Conservation (phyloP, 2,329 filamentous ascomycete genomes). For the Ophiostoma ulmi region DNA sequence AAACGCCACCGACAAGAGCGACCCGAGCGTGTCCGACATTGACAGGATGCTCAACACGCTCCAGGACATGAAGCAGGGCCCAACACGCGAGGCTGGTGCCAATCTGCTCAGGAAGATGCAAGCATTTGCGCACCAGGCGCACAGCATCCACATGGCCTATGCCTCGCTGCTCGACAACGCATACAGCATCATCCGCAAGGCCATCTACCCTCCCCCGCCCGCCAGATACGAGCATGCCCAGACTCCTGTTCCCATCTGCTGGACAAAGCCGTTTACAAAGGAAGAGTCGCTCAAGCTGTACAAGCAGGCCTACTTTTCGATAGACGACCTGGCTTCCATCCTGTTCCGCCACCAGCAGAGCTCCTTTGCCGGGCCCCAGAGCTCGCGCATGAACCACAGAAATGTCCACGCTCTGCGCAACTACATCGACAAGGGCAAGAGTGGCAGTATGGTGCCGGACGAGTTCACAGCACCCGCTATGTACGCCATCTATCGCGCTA, state of each 20-base stretch:
- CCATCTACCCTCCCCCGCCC: slow-evolving; percentile 1
- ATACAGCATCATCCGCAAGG: slow-evolving; percentile 23
- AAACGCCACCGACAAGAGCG: neutral
- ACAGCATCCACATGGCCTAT: slow-evolving; percentile 45
- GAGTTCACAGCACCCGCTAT: slow-evolving; percentile 47
- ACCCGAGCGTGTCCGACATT: slow-evolving; percentile 17
- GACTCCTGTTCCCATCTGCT: neutral
- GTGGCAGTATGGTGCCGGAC: slow-evolving; percentile 26
- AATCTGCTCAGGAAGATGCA: slow-evolving; percentile 46
- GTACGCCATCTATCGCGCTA: slow-evolving; percentile 64
- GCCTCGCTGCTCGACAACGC: slow-evolving; percentile 46
- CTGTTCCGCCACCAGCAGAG: slow-evolving; percentile 34
- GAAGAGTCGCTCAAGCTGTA: neutral
- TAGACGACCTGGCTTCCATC: slow-evolving; percentile 47
- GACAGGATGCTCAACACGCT: slow-evolving; percentile 35
- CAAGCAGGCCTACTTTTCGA: slow-evolving; percentile 37
- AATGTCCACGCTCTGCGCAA: slow-evolving; percentile 19
- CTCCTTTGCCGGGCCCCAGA: neutral
- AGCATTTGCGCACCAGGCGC: slow-evolving; percentile 41
- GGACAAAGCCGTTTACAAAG: slow-evolving; percentile 7
- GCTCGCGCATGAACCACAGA: slow-evolving; percentile 1
- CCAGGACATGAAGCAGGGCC: slow-evolving; percentile 39
- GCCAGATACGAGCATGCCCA: neutral
- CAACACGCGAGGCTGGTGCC: slow-evolving; percentile 41
- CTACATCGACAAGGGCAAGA: slow-evolving; percentile 30